Conservation (phyloP, 139 green algal genomes). For the Ostreobium quekettii region DNA sequence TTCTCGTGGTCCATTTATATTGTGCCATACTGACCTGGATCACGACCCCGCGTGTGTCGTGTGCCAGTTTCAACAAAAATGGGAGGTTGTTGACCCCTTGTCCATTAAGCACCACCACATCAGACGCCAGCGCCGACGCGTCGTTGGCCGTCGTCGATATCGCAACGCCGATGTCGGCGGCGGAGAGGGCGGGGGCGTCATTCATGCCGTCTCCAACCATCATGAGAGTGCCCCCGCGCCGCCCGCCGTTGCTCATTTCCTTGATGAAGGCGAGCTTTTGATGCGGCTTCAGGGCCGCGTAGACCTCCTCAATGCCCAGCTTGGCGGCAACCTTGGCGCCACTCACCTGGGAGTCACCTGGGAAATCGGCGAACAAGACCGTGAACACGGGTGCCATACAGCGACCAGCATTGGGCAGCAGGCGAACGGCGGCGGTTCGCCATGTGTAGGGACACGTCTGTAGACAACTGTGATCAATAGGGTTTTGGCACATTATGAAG, state of each 20-base stretch:
- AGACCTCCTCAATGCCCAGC: conserved; percentile 5
- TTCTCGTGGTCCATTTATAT: no score
- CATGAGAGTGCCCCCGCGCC: background rate
- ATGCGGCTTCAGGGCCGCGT: background rate
- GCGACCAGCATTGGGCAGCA: background rate
- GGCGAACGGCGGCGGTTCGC: background rate
- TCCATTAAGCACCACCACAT: conserved; percentile 65
- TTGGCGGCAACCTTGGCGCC: background rate
- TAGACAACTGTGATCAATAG: no score
- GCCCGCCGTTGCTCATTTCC: no score
- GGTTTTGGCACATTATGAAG: no score
- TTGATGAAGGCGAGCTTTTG: conserved; percentile 2
- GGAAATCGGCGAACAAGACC: background rate
- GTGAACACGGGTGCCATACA: background rate
- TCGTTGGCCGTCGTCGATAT: conserved; percentile 33
- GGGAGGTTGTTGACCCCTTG: conserved; percentile 1
- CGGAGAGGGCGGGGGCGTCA: conserved; percentile 85
- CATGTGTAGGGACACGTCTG: no score
- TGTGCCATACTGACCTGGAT: background rate
- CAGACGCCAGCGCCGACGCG: conserved; percentile 58
- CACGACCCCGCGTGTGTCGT: background rate
- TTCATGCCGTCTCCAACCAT: conserved; percentile 99
- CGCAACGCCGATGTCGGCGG: conserved; percentile 90
- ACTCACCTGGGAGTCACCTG: no score
- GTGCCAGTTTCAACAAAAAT: conserved; percentile 6